Evolutionary conservation across 768 basidiomycete genomes (phyloP).

Genomic region (Grammothele lineata): DNA sequence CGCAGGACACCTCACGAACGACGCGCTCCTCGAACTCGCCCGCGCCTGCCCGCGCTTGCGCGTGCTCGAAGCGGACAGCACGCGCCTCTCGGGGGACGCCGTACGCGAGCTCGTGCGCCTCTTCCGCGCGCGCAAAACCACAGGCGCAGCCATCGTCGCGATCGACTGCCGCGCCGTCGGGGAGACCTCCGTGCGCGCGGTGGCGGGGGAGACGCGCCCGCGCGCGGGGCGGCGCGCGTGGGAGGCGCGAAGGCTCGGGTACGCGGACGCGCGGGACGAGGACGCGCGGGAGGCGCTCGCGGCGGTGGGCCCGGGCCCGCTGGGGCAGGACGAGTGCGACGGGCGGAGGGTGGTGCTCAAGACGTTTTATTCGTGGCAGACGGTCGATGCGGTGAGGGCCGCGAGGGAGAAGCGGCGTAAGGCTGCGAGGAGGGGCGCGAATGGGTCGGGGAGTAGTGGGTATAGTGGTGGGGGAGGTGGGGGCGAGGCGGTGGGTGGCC

Average conservation of each 20-base stretch:
- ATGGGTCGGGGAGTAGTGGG: constrained; percentile 30
- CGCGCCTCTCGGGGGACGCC: constrained; percentile 57
- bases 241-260: constrained; percentile 64
- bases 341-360: constrained; percentile 68
- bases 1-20: constrained; percentile 59
- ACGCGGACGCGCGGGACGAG: constrained; percentile 66
- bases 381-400: constrained; percentile 69
- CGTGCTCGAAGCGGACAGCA: constrained; percentile 76
- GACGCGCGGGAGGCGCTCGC: too few relatives aligned
- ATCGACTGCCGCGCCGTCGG: constrained; percentile 73
- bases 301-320: constrained; percentile 18
- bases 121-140: constrained; percentile 41
- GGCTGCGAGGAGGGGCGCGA: constrained; percentile 39
- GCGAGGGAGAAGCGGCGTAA: constrained; percentile 67
- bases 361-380: constrained; percentile 85
- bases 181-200: constrained; percentile 52
- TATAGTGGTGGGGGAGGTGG: constrained; percentile 19
- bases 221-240: constrained; percentile 72
- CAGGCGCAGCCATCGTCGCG: constrained; percentile 53
- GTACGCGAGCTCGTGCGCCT: constrained; percentile 65
- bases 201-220: constrained; percentile 47
- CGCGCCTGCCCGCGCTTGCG: constrained; percentile 56
- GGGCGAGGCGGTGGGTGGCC: constrained; percentile 18
- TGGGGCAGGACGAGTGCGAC: constrained; percentile 82
- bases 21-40: constrained; percentile 60